Evolutionary conservation across 257 asterid genomes (phyloP), one percentile per base, ranked within the genome.

Genomic region (Solanum etuberosum): DNA sequence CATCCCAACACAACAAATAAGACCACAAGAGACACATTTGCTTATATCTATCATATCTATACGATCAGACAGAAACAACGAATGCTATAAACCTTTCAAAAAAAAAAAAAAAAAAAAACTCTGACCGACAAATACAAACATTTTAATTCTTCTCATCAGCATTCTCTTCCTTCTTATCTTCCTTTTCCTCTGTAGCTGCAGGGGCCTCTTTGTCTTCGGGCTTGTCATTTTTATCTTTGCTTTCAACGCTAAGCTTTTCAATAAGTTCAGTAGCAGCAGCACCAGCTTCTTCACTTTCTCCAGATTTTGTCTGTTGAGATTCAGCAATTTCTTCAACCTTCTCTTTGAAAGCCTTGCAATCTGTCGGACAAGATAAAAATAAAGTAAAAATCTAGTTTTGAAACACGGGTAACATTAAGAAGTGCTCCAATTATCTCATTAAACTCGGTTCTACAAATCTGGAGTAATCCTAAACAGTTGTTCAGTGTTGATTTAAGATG

Each of bases 311-410:
- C 27, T 89, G 85, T 86, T 89, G 92, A 77, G 98, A 92, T 87
- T 95, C 96, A 14, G 96, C 91, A 87, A 96, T 90, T 84, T 94
- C 95, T 90, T 91, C 94, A 63, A 94, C 90, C 91, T 88, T 92
- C 35, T 95, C 96, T 90, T 94, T 94, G 89, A 95, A 96, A 32
- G 93, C 25, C 84, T 92, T 93, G 98, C 98, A 95, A 89, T 95
- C 99, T 96, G 92, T 85, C 59, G 15, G 77, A 80, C 6, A 85
- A 15, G 54, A 71, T 86, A 61, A 80, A 13, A 16, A 34, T 27
- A 29, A 15, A 57, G 83, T 70, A 32, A 78, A 14, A 35, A 77
- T 51, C 8, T 18, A 10, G 67, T 27, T 29, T 46, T 80, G 40
- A 48, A 80, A 13, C 29, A 48, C 42, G 31, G 20, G 20, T 46